A percentile compares a stretch with the other conserved stretches of the same genome.
These are phyloP conservation scores for Senecio squalidus DNA, from an alignment of 140 eudicot species.

Conservation along the genomic window DNA sequence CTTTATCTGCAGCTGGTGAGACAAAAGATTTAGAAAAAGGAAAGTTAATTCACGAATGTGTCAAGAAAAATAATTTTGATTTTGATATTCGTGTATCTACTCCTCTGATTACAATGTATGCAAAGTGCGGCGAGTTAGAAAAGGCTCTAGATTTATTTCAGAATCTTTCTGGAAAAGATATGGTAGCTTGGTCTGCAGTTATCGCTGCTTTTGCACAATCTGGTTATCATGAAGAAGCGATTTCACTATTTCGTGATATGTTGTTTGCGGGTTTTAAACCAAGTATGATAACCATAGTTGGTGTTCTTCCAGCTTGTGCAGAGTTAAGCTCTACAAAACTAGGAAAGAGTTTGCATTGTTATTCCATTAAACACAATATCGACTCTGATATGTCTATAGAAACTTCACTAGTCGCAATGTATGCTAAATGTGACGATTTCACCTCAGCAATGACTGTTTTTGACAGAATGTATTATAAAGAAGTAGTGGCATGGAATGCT, in stretches of 20 bases:
- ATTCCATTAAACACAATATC: slow-evolving; percentile 37
- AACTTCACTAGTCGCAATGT: slow-evolving; percentile 62
- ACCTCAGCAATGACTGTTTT: slow-evolving; percentile 38
- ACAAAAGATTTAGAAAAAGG: slow-evolving; percentile 49
- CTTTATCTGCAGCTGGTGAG: slow-evolving; percentile 60
- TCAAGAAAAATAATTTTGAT: slow-evolving; percentile 36
- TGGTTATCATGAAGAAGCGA: slow-evolving; percentile 45
- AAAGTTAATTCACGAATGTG: slow-evolving; percentile 48
- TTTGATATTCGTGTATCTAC: slow-evolving; percentile 52
- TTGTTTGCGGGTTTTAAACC: slow-evolving; percentile 42
- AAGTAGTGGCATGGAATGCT: slow-evolving; percentile 76
- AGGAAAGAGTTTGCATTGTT: slow-evolving; percentile 67
- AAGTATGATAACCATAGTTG: slow-evolving; percentile 43
- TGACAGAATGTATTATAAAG: slow-evolving; percentile 39
- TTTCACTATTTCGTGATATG: slow-evolving; percentile 56
- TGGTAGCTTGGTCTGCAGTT: slow-evolving; percentile 74
- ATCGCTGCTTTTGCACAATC: slow-evolving; percentile 63
- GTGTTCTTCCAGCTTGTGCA: slow-evolving; percentile 64
- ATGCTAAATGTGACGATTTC: slow-evolving; percentile 50
- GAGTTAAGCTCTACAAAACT: slow-evolving; percentile 33
- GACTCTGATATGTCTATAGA: slow-evolving; percentile 33
- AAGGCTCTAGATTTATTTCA: slow-evolving; percentile 43
- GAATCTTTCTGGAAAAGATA: slow-evolving; percentile 46
- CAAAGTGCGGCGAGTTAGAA: slow-evolving; percentile 53
- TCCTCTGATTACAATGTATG: slow-evolving; percentile 67